Evolutionary conservation across 108 stramenopile genomes (phyloP).

Genomic region (Mayamaea pseudoterrestris): DNA sequence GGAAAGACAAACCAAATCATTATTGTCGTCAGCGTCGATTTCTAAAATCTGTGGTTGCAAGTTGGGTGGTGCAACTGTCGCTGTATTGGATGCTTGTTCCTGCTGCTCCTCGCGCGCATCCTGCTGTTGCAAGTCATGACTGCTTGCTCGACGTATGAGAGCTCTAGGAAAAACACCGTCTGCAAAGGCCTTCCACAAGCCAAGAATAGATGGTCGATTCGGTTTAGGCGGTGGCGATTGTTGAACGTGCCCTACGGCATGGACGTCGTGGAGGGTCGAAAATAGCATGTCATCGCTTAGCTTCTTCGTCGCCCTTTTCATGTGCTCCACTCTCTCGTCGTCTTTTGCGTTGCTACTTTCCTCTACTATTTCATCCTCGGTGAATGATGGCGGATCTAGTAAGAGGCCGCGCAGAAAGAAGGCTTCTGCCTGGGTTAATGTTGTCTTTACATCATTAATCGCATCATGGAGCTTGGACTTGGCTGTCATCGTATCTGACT

Average conservation of each 20-base stretch:
- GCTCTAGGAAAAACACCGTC: conserved; percentile 21
- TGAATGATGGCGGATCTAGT: not conserved
- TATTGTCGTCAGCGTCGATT: not conserved
- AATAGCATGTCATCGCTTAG: conserved; percentile 5
- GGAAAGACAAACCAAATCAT: conserved; percentile 2
- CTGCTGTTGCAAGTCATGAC: not conserved
- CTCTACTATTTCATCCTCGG: not conserved
- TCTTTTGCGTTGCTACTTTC: not conserved
- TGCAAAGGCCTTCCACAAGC: conserved; percentile 35
- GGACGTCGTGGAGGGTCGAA: not conserved
- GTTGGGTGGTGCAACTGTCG: not conserved
- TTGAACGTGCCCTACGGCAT: not conserved
- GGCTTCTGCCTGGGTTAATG: not conserved
- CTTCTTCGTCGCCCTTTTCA: not conserved
- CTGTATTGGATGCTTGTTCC: not conserved
- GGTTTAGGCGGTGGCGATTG: not conserved
- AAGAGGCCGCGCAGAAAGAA: not conserved
- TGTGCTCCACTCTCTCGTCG: not conserved
- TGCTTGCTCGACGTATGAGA: not conserved
- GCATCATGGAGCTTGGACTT: not conserved
- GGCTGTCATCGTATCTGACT: not conserved
- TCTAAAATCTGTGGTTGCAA: not conserved
- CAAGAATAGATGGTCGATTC: conserved; percentile 3
- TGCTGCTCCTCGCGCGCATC: not conserved
- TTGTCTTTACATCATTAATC: not conserved